Base-by-base conservation (phyloP, 148 eudicot species). In the Pharnaceum exiguum region DNA sequence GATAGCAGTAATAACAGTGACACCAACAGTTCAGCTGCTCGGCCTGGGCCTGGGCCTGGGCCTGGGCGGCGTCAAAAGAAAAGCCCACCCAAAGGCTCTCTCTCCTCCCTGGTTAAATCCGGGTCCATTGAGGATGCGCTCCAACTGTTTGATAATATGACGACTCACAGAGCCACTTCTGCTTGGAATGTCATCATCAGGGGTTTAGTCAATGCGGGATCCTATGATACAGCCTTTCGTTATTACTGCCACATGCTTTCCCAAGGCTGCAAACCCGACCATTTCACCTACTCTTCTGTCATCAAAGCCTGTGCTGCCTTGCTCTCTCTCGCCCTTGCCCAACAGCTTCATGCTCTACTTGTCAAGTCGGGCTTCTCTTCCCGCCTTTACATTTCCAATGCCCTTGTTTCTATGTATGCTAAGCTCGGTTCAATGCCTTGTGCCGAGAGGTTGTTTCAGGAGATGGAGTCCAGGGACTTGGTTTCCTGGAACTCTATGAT, bases 401-500 rank as follows among this genome's bases (percentile, higher is more conserved):
- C 90, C 3, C 69, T 89, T 5, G 77, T 89, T 43, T 23, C 68
- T 21, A 75, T 83, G 90, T 82, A 83, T 66, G 82, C 78, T 7
- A 83, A 86, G 60, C 69, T 79, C 51, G 88, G 87, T 35, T 59
- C 30, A 35, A 66, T 79, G 16, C 68, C 56, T 44, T 28, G 38
- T 46, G 67, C 85, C 12, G 87, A 83, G 71, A 68, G 46, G 57
- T 57, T 85, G 24, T 89, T 85, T 57, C 62, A 56, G 29, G 75
- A 70, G 19, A 72, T 80, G 87, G 73, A 43, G 11, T 27, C 64
- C 4, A 76, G 75, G 65, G 94, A 89, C 48, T 62, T 77, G 74
- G 94, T 85, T 69, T 74, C 83, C 13, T 89, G 94, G 94, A 89
- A 89, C 63, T 83, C 94, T 4, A 75, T 85, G 78, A 75, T 85